Evolutionary conservation across 495 filamentous ascomycete genomes (phyloP), one percentile per base, ranked within the genome.

Genomic region (Penicillium cinerascens): DNA sequence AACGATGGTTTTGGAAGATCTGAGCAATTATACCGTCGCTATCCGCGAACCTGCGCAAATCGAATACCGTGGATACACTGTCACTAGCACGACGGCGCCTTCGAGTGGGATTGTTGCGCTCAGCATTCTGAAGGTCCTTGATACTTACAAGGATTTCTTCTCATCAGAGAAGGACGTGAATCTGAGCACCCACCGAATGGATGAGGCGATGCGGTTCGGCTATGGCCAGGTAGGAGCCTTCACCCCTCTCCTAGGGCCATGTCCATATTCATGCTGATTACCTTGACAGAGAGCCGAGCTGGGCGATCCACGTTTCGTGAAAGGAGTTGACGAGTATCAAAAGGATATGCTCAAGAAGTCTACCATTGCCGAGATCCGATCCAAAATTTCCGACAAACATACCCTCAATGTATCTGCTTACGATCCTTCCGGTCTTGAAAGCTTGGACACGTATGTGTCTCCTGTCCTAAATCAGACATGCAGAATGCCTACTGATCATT

Each of bases 181-280:
- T 47, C 50, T 84, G 1, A 91, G 82, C 17, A 85, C 85, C 2
- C 92, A 96, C 70, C 81, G 90, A 4, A 75, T 96, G 47, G 83
- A 89, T 52, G 92, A 97, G 70, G 86, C 88, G 2, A 90, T 93
- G 65, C 81, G 91, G 16, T 96, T 92, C 68, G 89, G 82, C 1
- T 96, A 96, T 65, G 92, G 83, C 13, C 61, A 81, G 73, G 81
- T 83, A 63, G 4, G 23, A 4, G 23, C 3, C 16, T 23, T 7
- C n/a, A n/a, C n/a, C n/a, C 16, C 44, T 44, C 15, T n/a, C 45
- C 54, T 20, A n/a, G n/a, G n/a, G n/a, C n/a, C n/a, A n/a, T n/a
- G n/a, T n/a, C n/a, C n/a, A n/a, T n/a, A 50, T 22, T 53, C 17
- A 16, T 16, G 3, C 47, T 62, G 18, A 56, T 20, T 16, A 13